Evolutionary conservation across 2,329 filamentous ascomycete species (phyloP).

Genomic region (Penicillium sp.): DNA sequence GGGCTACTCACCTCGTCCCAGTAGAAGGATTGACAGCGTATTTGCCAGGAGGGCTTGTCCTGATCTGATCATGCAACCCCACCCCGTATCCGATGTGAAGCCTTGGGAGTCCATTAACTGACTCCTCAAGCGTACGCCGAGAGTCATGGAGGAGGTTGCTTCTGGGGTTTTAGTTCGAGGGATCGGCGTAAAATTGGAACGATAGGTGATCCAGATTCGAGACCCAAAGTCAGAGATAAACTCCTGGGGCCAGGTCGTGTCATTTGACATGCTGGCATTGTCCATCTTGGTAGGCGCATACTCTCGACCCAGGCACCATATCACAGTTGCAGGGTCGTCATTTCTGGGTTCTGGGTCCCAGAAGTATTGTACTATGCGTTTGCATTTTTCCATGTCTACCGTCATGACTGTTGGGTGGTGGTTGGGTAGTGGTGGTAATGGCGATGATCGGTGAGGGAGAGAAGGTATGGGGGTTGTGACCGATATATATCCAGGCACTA

Average conservation of each 20-base stretch:
- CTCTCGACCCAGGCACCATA: slow-evolving; percentile 77
- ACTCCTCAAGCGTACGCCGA: slow-evolving; percentile 80
- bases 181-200: slow-evolving; percentile 82
- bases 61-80: slow-evolving; percentile 98
- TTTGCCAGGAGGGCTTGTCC: slow-evolving; percentile 93
- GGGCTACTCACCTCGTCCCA: slow-evolving; percentile 70
- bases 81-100: slow-evolving; percentile 91
- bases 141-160: slow-evolving; percentile 70
- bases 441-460: neutral
- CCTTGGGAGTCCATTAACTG: slow-evolving; percentile 76
- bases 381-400: slow-evolving; percentile 74
- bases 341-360: slow-evolving; percentile 90
- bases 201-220: slow-evolving; percentile 93
- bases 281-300: slow-evolving; percentile 46
- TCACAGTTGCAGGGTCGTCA: slow-evolving; percentile 66
- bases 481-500: neutral
- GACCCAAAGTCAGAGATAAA: slow-evolving; percentile 95
- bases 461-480: neutral
- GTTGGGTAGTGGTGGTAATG: slow-evolving; percentile 1
- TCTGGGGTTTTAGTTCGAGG: slow-evolving; percentile 74
- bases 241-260: slow-evolving; percentile 67
- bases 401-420: slow-evolving; percentile 49
- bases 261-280: slow-evolving; percentile 5
- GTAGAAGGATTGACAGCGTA: slow-evolving; percentile 67
- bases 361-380: slow-evolving; percentile 84